Percentiles rank a stretch among this genome's conserved stretches.
phyloP scores from a whole-genome alignment of 805 yeast species.

The Jamesozyma jinghongensis region DNA sequence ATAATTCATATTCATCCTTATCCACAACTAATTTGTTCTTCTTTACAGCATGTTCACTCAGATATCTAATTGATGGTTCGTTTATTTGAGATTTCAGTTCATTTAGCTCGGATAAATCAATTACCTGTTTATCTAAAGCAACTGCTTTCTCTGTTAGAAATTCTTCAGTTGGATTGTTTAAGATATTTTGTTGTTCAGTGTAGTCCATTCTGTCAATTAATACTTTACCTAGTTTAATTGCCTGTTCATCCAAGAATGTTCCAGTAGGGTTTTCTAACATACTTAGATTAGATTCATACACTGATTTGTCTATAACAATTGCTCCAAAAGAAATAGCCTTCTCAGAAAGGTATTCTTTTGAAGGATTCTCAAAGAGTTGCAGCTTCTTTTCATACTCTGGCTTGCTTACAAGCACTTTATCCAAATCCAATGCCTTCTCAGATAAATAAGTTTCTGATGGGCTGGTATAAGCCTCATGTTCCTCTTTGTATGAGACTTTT shows the following conservation, averaged over 20 bases:
- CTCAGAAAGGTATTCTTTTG: constrained; percentile 10
- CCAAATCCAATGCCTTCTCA: not conserved
- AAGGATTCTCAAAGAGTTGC: constrained; percentile 3
- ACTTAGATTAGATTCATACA: not conserved
- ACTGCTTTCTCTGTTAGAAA: constrained; percentile 8
- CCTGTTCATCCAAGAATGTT: not conserved
- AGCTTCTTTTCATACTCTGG: not conserved
- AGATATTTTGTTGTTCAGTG: not conserved
- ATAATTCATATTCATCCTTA: not conserved
- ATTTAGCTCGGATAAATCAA: not conserved
- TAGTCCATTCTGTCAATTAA: constrained; percentile 2
- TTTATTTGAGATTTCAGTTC: not conserved
- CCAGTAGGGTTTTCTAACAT: constrained; percentile 2
- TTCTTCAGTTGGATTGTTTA: constrained; percentile 4
- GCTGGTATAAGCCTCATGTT: not conserved
- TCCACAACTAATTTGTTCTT: constrained; percentile 1
- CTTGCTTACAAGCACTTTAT: not conserved
- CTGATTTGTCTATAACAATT: not conserved
- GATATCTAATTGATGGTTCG: not conserved
- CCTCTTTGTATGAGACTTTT: not conserved
- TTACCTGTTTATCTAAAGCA: constrained; percentile 1
- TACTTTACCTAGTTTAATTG: not conserved
- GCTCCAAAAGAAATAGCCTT: not conserved
- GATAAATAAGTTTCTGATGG: not conserved
- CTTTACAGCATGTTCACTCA: not conserved